These are phyloP conservation scores for Ilex asprella DNA, from an alignment of 257 asterid genomes.

Conservation along the genomic window DNA sequence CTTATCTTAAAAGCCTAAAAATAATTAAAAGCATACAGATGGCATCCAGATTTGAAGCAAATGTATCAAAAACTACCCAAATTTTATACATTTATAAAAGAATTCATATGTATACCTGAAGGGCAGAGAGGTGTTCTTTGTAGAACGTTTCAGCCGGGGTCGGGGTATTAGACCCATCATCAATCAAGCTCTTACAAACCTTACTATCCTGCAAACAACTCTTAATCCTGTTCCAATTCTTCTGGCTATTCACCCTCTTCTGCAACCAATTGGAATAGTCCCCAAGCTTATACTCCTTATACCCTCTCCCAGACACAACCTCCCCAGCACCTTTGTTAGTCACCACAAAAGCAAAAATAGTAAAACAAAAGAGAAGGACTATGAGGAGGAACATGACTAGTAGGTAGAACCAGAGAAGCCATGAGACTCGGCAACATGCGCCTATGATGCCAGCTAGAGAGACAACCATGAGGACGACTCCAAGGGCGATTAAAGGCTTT, in stretches of 20 bases:
- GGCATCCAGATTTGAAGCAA: too few species aligned
- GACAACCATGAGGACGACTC: slow-evolving; percentile 61
- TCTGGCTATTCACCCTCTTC: slow-evolving; percentile 44
- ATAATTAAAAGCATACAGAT: too few species aligned
- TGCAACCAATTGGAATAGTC: slow-evolving; percentile 85
- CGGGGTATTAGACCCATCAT: slow-evolving; percentile 25
- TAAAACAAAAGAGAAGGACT: slow-evolving; percentile 56
- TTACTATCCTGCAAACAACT: slow-evolving; percentile 67
- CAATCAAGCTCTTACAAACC: slow-evolving; percentile 50
- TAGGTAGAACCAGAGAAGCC: slow-evolving; percentile 77
- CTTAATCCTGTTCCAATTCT: slow-evolving; percentile 53
- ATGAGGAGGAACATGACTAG: slow-evolving; percentile 79
- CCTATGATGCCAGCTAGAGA: slow-evolving; percentile 84
- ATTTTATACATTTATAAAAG: too few species aligned
- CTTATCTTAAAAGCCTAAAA: too few species aligned
- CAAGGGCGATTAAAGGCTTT: slow-evolving; percentile 64
- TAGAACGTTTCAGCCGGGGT: slow-evolving; percentile 32
- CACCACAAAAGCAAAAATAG: slow-evolving; percentile 87
- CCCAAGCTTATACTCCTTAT: slow-evolving; percentile 77
- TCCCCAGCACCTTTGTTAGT: slow-evolving; percentile 87
- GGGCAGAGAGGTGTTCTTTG: slow-evolving; percentile 48
- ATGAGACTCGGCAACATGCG: slow-evolving; percentile 65
- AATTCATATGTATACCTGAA: slow-evolving; percentile 45
- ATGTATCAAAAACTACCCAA: too few species aligned
- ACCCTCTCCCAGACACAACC: slow-evolving; percentile 47